Base-by-base conservation (phyloP, 441 rosid species). In the California macrophylla region DNA sequence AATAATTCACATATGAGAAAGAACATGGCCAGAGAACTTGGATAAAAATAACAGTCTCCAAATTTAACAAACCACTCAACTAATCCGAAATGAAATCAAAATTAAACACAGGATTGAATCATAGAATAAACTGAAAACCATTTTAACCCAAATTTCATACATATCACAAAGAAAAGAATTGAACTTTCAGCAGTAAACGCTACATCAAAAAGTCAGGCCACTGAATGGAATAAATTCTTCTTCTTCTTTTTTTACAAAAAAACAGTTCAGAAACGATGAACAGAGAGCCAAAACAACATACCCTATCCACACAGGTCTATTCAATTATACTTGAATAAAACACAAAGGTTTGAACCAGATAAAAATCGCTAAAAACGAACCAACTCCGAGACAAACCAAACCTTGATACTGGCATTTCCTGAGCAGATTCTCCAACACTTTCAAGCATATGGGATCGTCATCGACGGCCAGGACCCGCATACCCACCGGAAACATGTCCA, bases 381-480 rank as follows among this genome's bases (percentile, higher is more conserved):
- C n/a, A n/a, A n/a, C n/a, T n/a, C n/a, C n/a, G n/a, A 24, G 56
- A 66, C 20, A 21, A 9, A 65, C 58, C 64, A 70, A 71, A 91
- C 98, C 98, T 36, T 88, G 87, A 75, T 94, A 94, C 54, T 89
- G 88, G 89, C 97, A 91, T 75, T 84, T 83, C 69, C 79, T 87
- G 62, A 94, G 88, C 76, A 90, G 81, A 75, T 18, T 85, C 72
- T 86, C 97, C 65, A 94, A 75, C 69, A 84, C 78, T 69, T 80
- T 83, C 67, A 94, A 96, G 78, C 96, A 91, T 66, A 82, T 85
- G 40, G 91, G 90, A 80, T 89, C 90, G 70, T 94, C 98, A 69
- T 94, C 98, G 32, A 94, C 98, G 8, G 97, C 98, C 45, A 94
- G 79, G 47, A 94, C 90, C 21, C 96, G 88, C 93, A 94, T 85